Evolutionary conservation across 192 early-diverging fungal genomes (phyloP), one percentile per base, ranked within the genome.

Genomic region (Coemansia erecta): DNA sequence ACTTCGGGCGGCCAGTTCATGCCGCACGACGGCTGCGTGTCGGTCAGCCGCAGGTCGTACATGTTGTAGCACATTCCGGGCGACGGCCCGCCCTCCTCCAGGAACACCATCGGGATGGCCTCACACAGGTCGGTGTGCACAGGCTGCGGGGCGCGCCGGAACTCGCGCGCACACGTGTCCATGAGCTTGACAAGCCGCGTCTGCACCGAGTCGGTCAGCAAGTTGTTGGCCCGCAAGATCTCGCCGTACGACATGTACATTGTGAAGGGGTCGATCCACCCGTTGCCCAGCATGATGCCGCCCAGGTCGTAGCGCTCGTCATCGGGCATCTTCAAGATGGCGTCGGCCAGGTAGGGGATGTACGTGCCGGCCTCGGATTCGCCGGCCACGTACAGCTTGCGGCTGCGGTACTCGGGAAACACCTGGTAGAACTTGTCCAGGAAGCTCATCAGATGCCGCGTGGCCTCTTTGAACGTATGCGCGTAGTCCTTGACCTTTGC

Each of bases 311-410:
- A 62, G 18, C 68, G 28, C 6, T 66, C 53, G 3, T 55, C 48
- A 15, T 60, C 53, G 22, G 58, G 41, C 58, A 68, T 78, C 26
- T 76, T 73, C 31, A 89, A 59, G 0, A 89, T 72, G 2, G 79
- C 82, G 19, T 73, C 55, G 0, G 86, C 85, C 62, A 87, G 69
- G 57, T 89, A 88, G 12, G 87, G 87, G 24, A 91, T 85, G 60
- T 84, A 91, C 13, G 77, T 77, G 13, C 89, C 89, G 12, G 89
- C 89, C 75, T 80, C 88, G 26, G 87, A 89, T 69, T 91, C 89
- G 6, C 89, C 89, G 0, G 85, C 68, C n/a, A 90, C 42, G 60
- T 85, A 90, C n/a, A 89, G 48, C 61, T 90, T 62, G 37, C 64
- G 58, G 17, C 50, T 24, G 8, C 63, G 55, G 35, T 71, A 75